Base-by-base conservation (phyloP, 805 yeast species). In the Pichia cabralensis region DNA sequence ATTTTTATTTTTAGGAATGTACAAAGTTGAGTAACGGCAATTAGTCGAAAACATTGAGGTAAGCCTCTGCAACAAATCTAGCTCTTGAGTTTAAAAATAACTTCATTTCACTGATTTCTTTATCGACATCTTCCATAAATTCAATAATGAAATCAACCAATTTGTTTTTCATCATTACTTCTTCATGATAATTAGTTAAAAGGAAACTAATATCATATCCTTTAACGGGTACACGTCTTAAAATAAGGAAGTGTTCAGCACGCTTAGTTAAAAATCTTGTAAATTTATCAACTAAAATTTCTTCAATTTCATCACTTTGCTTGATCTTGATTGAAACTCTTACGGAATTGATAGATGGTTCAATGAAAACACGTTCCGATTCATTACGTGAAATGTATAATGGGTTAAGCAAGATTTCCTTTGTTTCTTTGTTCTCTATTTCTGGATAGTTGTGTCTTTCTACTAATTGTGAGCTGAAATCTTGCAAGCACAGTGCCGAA, bases 51-150 rank as follows among this genome's bases (percentile, higher is more conserved):
- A 92, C 94, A 28, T 88, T 81, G 48, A 89, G 68, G 58, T 86
- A 89, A 7, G 95, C 89, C 60, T 92, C 98, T 19, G 98, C 98
- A 31, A 86, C 94, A 42, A 85, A 89, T 66, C 98, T 80, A 11
- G 98, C 98, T 55, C 98, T 75, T 11, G 98, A 96, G 54, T 92
- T 92, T 56, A 92, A 72, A 58, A 89, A 92, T 58, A 92, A 70
- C 62, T 92, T 92, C 94, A 92, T 92, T 58, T 92, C 98, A 60
- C 96, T 84, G 53, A 92, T 92, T 60, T 92, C 98, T 64, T 86
- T 89, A 60, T 92, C 98, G 14, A 92, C 98, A 53, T 88, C 98
- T 60, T 92, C 97, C 97, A 92, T 88, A 58, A 92, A 92, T 63
- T 92, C 97, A 47, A 92, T 85, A 47, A 92, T 88, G 58, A 92